phyloP scores from a whole-genome alignment of 768 basidiomycete species.

The Kwoniella bestiolae region DNA sequence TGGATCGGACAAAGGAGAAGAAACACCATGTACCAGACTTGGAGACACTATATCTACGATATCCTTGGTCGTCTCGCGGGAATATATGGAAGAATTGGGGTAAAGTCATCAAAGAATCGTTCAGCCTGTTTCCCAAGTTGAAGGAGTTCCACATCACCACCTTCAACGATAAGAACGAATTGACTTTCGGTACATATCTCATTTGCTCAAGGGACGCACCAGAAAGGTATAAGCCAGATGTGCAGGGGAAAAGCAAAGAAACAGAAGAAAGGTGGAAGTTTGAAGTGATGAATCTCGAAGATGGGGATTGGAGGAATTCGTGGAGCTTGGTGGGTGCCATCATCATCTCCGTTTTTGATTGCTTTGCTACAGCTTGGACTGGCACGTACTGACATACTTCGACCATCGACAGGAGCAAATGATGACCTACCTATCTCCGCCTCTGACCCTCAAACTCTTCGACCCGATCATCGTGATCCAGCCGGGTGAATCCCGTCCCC shows the following conservation, averaged over 20 bases:
- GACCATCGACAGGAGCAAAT: neutral
- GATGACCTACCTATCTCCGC: neutral
- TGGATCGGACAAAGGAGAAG: neutral
- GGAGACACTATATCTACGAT: neutral
- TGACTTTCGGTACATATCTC: neutral
- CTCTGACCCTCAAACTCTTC: neutral
- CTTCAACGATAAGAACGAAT: neutral
- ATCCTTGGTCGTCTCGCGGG: neutral
- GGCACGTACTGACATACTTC: neutral
- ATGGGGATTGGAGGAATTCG: neutral
- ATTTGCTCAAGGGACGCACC: neutral
- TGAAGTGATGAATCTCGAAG: neutral
- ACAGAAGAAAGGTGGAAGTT: neutral
- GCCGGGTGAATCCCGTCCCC: neutral
- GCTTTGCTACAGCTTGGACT: too few species aligned
- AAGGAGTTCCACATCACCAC: neutral
- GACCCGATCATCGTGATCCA: neutral
- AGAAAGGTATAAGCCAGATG: neutral
- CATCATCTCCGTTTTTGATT: too few species aligned
- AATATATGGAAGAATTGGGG: neutral
- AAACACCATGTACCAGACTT: neutral
- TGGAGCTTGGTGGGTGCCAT: neutral
- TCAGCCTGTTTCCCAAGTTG: neutral
- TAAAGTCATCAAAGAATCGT: neutral
- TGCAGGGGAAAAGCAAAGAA: neutral